phyloP scores from a whole-genome alignment of 768 basidiomycete species.

The Pleurotus giganteus region DNA sequence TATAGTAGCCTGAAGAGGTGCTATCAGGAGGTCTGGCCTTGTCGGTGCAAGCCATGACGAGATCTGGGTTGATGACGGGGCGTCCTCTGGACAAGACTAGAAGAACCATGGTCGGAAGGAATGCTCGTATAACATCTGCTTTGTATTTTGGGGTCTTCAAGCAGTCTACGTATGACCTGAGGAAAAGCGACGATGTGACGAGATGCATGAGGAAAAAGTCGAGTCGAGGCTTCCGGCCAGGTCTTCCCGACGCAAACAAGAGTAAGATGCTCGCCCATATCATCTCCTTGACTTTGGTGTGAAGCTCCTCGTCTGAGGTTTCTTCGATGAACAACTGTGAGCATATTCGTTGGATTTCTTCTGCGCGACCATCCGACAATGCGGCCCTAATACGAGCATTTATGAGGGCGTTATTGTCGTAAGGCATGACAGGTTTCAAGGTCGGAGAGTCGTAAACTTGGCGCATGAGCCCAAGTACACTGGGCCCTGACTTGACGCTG shows the following conservation, averaged over 20 bases:
- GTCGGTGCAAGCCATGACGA: conserved; percentile 44
- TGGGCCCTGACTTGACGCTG: conserved; percentile 22
- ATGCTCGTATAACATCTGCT: conserved; percentile 43
- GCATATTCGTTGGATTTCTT: conserved; percentile 44
- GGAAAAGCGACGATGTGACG: conserved; percentile 49
- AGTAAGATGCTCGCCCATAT: conserved; percentile 48
- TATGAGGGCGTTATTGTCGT: conserved; percentile 44
- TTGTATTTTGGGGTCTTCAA: conserved; percentile 33
- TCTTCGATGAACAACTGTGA: conserved; percentile 36
- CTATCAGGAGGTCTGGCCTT: conserved; percentile 37
- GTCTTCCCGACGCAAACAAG: conserved; percentile 43
- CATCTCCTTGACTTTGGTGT: conserved; percentile 45
- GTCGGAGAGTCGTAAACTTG: conserved; percentile 47
- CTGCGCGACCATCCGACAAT: conserved; percentile 34
- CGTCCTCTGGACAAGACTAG: conserved; percentile 43
- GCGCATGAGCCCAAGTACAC: conserved; percentile 49
- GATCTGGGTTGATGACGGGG: conserved; percentile 46
- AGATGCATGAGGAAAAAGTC: conserved; percentile 64
- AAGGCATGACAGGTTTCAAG: conserved; percentile 50
- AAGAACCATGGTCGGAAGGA: conserved; percentile 35
- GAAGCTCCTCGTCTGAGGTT: conserved; percentile 41
- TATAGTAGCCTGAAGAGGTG: neutral
- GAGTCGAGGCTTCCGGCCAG: conserved; percentile 45
- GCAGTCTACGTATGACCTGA: conserved; percentile 38
- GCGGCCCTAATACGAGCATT: conserved; percentile 32